Conservation (phyloP, 2,329 filamentous ascomycete genomes). For the Aureobasidium subglaciale region DNA sequence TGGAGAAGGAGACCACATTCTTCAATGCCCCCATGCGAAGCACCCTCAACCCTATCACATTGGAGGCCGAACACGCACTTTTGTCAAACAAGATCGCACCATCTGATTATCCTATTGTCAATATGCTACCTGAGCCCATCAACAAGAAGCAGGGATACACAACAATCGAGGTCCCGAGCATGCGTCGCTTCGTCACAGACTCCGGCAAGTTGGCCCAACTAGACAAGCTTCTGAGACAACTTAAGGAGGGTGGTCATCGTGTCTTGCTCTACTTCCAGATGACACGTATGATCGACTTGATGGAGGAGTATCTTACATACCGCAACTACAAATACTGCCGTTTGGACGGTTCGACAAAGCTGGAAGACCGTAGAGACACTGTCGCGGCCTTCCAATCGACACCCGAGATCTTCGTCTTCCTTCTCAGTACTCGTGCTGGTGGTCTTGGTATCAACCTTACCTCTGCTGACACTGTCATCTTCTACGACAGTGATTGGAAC, state of each 20-base stretch:
- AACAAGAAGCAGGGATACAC: slow-evolving; percentile 80
- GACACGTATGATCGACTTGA: slow-evolving; percentile 98
- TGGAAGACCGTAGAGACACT: slow-evolving; percentile 93
- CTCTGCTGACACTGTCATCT: slow-evolving; percentile 94
- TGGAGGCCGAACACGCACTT: slow-evolving; percentile 62
- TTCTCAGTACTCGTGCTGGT: slow-evolving; percentile 91
- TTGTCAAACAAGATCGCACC: slow-evolving; percentile 65
- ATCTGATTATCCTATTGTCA: slow-evolving; percentile 53
- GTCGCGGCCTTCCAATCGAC: slow-evolving; percentile 94
- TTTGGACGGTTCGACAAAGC: slow-evolving; percentile 90
- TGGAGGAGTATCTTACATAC: slow-evolving; percentile 98
- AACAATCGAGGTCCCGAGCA: slow-evolving; percentile 86
- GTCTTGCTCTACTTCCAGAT: slow-evolving; percentile 99
- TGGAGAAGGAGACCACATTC: slow-evolving; percentile 64
- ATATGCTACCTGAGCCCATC: slow-evolving; percentile 69
- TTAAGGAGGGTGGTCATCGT: slow-evolving; percentile 88
- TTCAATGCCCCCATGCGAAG: slow-evolving; percentile 75
- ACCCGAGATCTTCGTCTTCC: slow-evolving; percentile 93
- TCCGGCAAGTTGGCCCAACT: slow-evolving; percentile 92
- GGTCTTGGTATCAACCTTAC: slow-evolving; percentile 97
- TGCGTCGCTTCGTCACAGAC: slow-evolving; percentile 96
- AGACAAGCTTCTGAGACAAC: slow-evolving; percentile 75
- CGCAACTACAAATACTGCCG: slow-evolving; percentile 99
- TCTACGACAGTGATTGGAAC: slow-evolving; percentile 99
- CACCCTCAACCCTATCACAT: slow-evolving; percentile 60